These are phyloP conservation scores for Lactifluus rugatus DNA, from an alignment of 768 basidiomycete species.

Conservation along the genomic window DNA sequence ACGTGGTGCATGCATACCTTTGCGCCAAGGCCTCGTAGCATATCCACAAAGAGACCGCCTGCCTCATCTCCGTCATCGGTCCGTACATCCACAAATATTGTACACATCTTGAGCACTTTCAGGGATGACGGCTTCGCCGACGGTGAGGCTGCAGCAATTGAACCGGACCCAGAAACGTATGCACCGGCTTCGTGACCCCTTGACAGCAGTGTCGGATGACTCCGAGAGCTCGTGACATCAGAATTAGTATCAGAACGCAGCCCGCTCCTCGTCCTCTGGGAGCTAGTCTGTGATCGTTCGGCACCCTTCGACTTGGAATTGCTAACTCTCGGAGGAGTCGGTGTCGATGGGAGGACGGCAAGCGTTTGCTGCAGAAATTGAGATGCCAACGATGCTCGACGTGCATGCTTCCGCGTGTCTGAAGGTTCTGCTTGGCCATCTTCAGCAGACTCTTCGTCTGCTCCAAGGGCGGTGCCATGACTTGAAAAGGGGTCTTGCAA, in stretches of 20 bases:
- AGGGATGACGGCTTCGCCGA: conserved; percentile 24
- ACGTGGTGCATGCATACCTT: conserved; percentile 39
- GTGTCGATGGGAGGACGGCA: conserved; percentile 37
- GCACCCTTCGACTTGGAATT: conserved; percentile 18
- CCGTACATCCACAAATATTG: conserved; percentile 76
- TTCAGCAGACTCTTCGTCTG: conserved; percentile 2
- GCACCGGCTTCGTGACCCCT: conserved; percentile 21
- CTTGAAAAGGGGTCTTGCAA: conserved; percentile 13
- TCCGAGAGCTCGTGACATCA: conserved; percentile 20
- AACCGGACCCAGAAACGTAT: conserved; percentile 21
- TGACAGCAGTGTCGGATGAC: conserved; percentile 29
- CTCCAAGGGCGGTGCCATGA: background rate
- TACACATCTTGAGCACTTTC: conserved; percentile 59
- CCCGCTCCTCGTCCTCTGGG: conserved; percentile 11
- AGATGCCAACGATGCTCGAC: conserved; percentile 49
- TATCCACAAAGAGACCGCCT: conserved; percentile 70
- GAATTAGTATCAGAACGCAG: conserved; percentile 11
- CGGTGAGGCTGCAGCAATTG: conserved; percentile 26
- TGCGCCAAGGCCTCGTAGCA: conserved; percentile 73
- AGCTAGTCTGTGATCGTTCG: conserved; percentile 16
- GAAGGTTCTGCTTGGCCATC: conserved; percentile 11
- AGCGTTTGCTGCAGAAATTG: conserved; percentile 56
- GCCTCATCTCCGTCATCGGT: conserved; percentile 72
- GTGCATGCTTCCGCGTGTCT: conserved; percentile 30
- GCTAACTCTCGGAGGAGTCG: conserved; percentile 22